Evolutionary conservation across 73 alveolate species (phyloP).

Genomic region (Paramecium sexaurelia): DNA sequence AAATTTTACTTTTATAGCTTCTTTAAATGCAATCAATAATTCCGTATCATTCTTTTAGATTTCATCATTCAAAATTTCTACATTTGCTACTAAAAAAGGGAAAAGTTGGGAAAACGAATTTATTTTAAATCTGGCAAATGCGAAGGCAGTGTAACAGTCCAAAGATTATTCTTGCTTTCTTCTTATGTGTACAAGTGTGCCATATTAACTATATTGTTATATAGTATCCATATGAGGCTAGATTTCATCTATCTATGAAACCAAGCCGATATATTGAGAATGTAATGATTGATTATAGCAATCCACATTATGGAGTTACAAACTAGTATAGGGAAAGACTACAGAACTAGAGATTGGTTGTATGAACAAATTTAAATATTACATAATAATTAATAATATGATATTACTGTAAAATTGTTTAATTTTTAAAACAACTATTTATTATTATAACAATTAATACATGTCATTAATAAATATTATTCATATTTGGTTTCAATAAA

Average conservation of each 20-base stretch:
- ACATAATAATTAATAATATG: not conserved
- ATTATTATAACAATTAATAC: too few species aligned
- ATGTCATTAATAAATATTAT: not conserved
- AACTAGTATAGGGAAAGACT: not conserved
- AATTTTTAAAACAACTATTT: not conserved
- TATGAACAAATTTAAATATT: constrained; percentile 26
- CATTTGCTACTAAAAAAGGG: constrained; percentile 35
- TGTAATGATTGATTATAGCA: not conserved
- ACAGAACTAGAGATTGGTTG: not conserved
- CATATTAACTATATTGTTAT: not conserved
- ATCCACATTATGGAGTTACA: not conserved
- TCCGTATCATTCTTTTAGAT: not conserved
- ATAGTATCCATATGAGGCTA: not conserved
- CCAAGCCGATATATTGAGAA: not conserved
- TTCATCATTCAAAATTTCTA: constrained; percentile 18
- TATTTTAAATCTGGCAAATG: constrained; percentile 38
- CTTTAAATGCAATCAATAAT: not conserved
- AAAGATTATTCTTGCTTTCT: not conserved
- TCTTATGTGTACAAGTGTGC: not conserved
- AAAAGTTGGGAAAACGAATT: not conserved
- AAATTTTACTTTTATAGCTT: not conserved
- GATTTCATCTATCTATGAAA: not conserved
- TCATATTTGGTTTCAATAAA: not conserved
- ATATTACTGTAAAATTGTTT: not conserved
- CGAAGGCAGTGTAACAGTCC: not conserved